Evolutionary conservation across 805 yeast genomes (phyloP).

Genomic region (Candida namnaoensis): DNA sequence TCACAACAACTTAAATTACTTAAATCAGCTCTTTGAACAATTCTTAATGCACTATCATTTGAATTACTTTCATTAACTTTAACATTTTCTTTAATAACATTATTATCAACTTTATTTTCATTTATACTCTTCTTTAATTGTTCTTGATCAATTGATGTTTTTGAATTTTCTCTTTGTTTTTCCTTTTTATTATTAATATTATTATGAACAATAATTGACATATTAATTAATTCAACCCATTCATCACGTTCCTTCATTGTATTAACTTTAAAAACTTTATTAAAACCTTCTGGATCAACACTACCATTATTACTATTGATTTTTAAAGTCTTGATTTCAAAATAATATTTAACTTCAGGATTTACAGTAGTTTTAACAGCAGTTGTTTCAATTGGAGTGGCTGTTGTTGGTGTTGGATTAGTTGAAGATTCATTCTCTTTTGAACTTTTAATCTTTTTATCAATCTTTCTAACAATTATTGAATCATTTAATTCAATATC

Average conservation of each 20-base stretch:
- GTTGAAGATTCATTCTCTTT: no score
- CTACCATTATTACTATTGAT: no score
- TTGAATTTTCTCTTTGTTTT: background rate
- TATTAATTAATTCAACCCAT: slow-evolving; percentile 60
- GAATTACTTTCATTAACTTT: background rate
- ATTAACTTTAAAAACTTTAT: slow-evolving; percentile 69
- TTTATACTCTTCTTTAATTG: no score
- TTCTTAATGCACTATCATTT: slow-evolving; percentile 5
- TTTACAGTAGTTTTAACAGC: no score
- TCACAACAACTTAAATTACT: slow-evolving; percentile 70
- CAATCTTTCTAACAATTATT: slow-evolving; percentile 12
- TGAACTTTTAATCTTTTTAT: no score
- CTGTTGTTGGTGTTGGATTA: no score
- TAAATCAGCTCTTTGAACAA: slow-evolving; percentile 27
- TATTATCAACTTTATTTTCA: no score
- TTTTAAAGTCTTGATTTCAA: slow-evolving; percentile 69
- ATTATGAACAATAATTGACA: no score
- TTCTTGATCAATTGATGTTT: slow-evolving; percentile 1
- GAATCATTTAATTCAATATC: slow-evolving; percentile 54
- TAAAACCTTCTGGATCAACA: slow-evolving; percentile 30
- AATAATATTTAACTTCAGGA: slow-evolving; percentile 54
- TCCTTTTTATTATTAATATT: background rate
- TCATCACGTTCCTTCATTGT: slow-evolving; percentile 54
- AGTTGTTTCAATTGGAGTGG: background rate
- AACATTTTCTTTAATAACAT: no score